phyloP scores from a whole-genome alignment of 352 stramenopile species.

The Albugo candida region DNA sequence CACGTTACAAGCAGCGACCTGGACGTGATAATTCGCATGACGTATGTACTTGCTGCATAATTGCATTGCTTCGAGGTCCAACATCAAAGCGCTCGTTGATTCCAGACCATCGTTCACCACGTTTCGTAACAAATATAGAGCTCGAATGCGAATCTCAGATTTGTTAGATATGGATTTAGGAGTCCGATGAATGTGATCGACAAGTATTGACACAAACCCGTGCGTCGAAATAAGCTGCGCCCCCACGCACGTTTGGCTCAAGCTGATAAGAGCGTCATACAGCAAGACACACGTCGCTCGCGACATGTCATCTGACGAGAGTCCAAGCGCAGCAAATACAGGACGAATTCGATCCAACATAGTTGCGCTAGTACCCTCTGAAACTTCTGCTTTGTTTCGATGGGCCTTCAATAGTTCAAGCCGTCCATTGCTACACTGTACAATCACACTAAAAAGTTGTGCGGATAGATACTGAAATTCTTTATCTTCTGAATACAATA shows the following conservation, averaged over 20 bases:
- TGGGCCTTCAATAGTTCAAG: too few species aligned
- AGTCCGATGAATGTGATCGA: conserved; percentile 26
- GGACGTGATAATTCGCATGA: conserved; percentile 17
- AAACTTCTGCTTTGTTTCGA: conserved; percentile 10
- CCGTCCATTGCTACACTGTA: too few species aligned
- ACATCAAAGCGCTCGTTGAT: conserved; percentile 20
- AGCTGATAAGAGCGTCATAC: conserved; percentile 27
- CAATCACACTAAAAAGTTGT: conserved; percentile 30
- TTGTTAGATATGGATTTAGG: neutral
- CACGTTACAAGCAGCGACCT: conserved; percentile 27
- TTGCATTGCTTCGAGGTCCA: conserved; percentile 31
- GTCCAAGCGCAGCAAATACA: conserved; percentile 14
- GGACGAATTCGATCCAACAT: conserved; percentile 18
- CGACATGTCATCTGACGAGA: too few species aligned
- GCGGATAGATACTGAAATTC: conserved; percentile 34
- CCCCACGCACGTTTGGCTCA: conserved; percentile 22
- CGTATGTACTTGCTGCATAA: conserved; percentile 23
- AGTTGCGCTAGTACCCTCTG: conserved; percentile 18
- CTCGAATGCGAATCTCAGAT: conserved; percentile 19
- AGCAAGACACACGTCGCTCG: conserved; percentile 16
- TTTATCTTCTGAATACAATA: conserved; percentile 10
- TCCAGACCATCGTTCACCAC: conserved; percentile 43
- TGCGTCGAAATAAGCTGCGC: conserved; percentile 23
- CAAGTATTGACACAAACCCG: conserved; percentile 26
- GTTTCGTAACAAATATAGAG: conserved; percentile 37